Base-by-base conservation (phyloP, 108 stramenopile species). In the Fistulifera pelliculosa region DNA sequence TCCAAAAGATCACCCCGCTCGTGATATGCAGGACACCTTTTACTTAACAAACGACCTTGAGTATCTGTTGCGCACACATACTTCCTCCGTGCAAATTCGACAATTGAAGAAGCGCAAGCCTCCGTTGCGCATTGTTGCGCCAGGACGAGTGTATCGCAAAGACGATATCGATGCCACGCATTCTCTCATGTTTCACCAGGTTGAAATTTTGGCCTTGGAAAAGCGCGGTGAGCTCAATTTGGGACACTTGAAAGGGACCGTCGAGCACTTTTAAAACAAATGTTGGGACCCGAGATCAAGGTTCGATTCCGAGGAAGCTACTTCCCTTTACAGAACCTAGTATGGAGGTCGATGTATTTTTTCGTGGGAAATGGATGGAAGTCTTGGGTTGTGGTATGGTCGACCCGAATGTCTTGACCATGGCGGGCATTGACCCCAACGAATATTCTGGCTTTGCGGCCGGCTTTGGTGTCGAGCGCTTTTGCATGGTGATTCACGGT, bases 271-370 rank as follows among this genome's bases (percentile, higher is more conserved):
- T 66, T 82, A 45, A 54, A 65, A 44, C 47, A 72, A 44, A 70
- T 84, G 68, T 79, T 86, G 56, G 83, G 89, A 39, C 75, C 71
- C 40, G 63, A 81, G 27, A 85, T 87, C 16, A 60, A 83, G 57
- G 80, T 83, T 53, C 78, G 82, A 27, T 89, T 84, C 71, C 67
- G 62, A 13, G 89, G 64, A 69, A 89, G 65, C 66, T 98, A 93
- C 77, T 98, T 98, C 56, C 97, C 97, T 11, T 98, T 98, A 98
- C 97, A 0, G 76, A 91, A 25, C 94, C 95, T 8, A 90, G 87
- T 48, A 79, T 83, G 53, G 97, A 98, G 74, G 78, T 96, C 31
- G 97, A 98, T 53, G 85, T 98, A 14, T 76, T 74, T 42, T 94
- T 83, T 68, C 64, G 93, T 22, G 97, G 85, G 1, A 76, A 92